Percentiles rank a stretch among this genome's conserved stretches.
These are phyloP conservation scores for Viridothelium virens DNA, from an alignment of 495 filamentous ascomycete species.

Conservation along the genomic window DNA sequence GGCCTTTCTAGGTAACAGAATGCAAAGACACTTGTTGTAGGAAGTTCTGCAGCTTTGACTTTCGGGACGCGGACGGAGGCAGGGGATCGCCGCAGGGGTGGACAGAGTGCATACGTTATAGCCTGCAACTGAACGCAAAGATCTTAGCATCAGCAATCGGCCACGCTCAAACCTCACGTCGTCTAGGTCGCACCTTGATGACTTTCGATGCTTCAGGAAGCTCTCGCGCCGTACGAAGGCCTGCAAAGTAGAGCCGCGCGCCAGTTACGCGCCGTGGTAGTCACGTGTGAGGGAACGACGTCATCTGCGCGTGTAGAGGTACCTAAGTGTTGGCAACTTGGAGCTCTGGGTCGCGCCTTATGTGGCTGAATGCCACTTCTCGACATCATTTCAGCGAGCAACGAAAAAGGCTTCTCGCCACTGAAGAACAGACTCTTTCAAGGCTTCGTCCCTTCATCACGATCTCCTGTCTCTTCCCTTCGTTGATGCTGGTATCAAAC, in stretches of 20 bases:
- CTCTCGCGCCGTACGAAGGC: background rate
- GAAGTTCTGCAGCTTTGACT: background rate
- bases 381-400: background rate
- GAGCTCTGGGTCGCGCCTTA: constrained; percentile 1
- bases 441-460: too few species aligned
- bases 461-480: too few species aligned
- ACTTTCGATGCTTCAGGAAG: background rate
- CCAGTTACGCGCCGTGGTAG: background rate
- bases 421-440: background rate
- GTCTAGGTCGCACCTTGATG: too few species aligned
- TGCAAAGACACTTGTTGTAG: background rate
- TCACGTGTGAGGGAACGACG: constrained; percentile 5
- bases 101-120: background rate
- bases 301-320: background rate
- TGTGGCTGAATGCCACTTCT: background rate
- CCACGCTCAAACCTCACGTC: background rate
- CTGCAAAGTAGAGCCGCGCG: background rate
- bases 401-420: background rate
- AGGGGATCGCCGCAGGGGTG: constrained; percentile 4
- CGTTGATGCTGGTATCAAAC: too few species aligned
- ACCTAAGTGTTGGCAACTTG: background rate
- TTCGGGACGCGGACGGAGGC: background rate
- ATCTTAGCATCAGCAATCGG: background rate
- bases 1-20: background rate
- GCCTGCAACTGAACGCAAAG: background rate